A percentile compares a stretch with the other conserved stretches of the same genome.
Evolutionary conservation across 148 eudicot genomes (phyloP).

Genomic region (Simmondsia chinensis): DNA sequence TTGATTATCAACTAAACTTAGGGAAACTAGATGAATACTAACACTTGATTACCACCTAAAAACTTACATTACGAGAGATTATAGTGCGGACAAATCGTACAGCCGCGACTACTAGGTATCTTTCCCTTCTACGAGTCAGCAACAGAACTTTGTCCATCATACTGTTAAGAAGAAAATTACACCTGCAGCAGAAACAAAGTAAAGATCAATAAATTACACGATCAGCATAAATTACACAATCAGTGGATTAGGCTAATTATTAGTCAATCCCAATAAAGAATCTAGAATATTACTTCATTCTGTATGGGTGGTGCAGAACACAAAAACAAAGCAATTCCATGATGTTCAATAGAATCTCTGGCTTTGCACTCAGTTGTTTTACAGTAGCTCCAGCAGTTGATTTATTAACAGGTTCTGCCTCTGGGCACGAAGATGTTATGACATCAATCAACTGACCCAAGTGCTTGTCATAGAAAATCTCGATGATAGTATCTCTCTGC

Average conservation of each 20-base stretch:
- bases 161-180: constrained; percentile 70
- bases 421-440: constrained; percentile 64
- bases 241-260: no score
- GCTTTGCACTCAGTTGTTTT: constrained; percentile 35
- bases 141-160: constrained; percentile 66
- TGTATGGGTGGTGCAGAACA: constrained; percentile 77
- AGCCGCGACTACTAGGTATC: constrained; percentile 78
- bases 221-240: no score
- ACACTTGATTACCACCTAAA: neutral
- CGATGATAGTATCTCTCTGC: constrained; percentile 85
- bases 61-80: constrained; percentile 82
- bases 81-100: constrained; percentile 83
- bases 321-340: constrained; percentile 88
- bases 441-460: constrained; percentile 75
- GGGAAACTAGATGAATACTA: no score
- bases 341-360: constrained; percentile 80
- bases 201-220: constrained; percentile 1
- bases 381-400: constrained; percentile 22
- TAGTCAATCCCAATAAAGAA: neutral
- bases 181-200: constrained; percentile 38
- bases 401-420: constrained; percentile 18
- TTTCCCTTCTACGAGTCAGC: constrained; percentile 75
- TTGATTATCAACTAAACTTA: no score
- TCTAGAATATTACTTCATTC: constrained; percentile 59
- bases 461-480: constrained; percentile 88